Evolutionary conservation across 108 stramenopile genomes (phyloP), one percentile per base, ranked within the genome.

Genomic region (Skeletonema potamos): DNA sequence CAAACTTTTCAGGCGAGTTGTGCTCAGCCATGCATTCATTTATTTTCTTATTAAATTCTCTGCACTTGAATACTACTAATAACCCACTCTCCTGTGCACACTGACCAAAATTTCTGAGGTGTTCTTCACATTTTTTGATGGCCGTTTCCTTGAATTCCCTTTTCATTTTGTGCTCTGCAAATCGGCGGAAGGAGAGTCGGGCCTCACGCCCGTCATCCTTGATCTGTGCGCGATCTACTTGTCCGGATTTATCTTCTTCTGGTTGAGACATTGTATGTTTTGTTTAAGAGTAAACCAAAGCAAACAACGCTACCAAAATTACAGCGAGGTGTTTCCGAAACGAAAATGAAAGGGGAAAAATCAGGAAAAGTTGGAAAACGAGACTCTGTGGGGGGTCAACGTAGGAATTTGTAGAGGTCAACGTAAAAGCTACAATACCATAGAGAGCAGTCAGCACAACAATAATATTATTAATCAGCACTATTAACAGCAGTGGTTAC

Each of bases 101-200:
- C 55, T 90, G 76, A 1, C 87, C 91, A 75, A 94, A 94, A 26
- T 79, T 89, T 51, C 83, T 82, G 17, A 95, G 46, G 51, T 89
- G 86, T 2, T 77, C 54, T 8, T 83, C 71, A 60, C 95, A 96
- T 34, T 84, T 91, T 68, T 89, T 83, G 48, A 92, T 84, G 26
- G 93, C 93, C 22, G 72, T 83, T 24, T 85, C 84, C 55, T 92
- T 91, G 77, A 92, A 90, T 76, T 94, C 93, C 26, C 79, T 83
- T 62, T 90, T 85, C 70, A 96, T 76, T 75, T 86, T 83, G 72
- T 94, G 85, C 56, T 95, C 94, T n/a, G 87, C 90, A 75, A 89
- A 88, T 48, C 86, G 77, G 2, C 84, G 85, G 62, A 90, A 90
- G 54, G 77, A 79, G 2, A 90, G 67, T 1, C 89, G 77, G 6